Evolutionary conservation across 768 basidiomycete genomes (phyloP), one percentile per base, ranked within the genome.

Genomic region (Mycena vulgaris): DNA sequence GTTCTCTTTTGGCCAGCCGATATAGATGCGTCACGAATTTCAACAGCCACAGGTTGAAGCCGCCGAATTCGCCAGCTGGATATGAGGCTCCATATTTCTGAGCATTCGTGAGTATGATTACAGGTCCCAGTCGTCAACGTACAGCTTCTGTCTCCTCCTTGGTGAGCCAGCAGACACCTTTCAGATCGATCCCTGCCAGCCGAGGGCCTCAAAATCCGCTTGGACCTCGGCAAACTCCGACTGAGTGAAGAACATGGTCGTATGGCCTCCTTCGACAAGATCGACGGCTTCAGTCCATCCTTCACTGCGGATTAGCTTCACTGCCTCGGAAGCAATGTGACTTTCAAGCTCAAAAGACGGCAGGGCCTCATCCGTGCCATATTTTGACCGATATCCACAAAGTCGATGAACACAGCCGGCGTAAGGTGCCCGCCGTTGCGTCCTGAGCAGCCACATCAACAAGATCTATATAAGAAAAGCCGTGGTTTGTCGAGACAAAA

Each of bases 21-120:
- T 87, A 94, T 11, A 94, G 79, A 49, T 87, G 82, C 0, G 92
- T 90, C 58, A 94, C 93, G 23, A 95, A 84, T 75, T 95, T 96
- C 75, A 91, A 86, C 0, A 93, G 93, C 90, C 91, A 95, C 30
- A 95, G 79, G 71, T 94, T 96, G 76, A 89, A 79, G 0, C 86
- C 90, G 1, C 85, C 87, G 28, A 80, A 80, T 55, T 82, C 82
- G 37, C 89, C 80, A 1, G 80, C 92, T 0, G 92, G 87, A 76
- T 88, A 87, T 7, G 80, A 78, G 0, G 88, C 80, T 11, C 88
- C 87, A 42, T 88, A 84, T 45, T 66, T 74, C 85, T 85, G 70
- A 16, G 11, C 6, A 49, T 37, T 0, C 11, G 56, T 60, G 31
- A 64, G 33, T 6, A 52, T 37, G 7, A 13, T 30, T 2, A 3